A percentile compares a stretch with the other conserved stretches of the same genome.
phyloP scores from a whole-genome alignment of 2,329 filamentous ascomycete species.

The Fusarium annulatum region DNA sequence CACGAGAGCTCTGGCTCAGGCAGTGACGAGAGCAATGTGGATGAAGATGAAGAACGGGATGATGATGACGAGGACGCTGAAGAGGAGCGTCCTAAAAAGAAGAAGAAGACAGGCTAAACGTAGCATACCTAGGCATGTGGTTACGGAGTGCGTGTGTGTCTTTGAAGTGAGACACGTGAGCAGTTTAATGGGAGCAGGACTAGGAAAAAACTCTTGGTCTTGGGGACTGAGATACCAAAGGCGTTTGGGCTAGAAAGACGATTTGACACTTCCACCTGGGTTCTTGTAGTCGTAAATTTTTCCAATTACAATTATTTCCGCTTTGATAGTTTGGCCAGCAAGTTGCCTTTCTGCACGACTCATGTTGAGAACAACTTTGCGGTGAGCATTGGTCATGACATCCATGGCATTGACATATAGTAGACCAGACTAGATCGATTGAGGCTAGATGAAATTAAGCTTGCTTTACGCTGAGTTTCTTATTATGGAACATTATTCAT shows the following conservation, averaged over 20 bases:
- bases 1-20: constrained; percentile 87
- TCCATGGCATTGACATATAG: not conserved
- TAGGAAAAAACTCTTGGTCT: constrained; percentile 28
- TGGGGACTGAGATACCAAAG: constrained; percentile 30
- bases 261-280: constrained; percentile 19
- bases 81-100: constrained; percentile 62
- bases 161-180: not conserved
- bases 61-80: constrained; percentile 56
- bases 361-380: constrained; percentile 1
- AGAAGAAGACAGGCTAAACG: constrained; percentile 55
- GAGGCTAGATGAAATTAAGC: constrained; percentile 2
- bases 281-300: constrained; percentile 24
- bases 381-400: constrained; percentile 14
- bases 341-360: not conserved
- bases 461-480: constrained; percentile 1
- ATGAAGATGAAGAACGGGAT: constrained; percentile 57
- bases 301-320: constrained; percentile 5
- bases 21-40: constrained; percentile 64
- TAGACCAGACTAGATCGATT: not conserved
- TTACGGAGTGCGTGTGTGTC: not conserved
- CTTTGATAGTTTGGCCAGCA: not conserved
- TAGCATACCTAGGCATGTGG: not conserved
- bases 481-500: not conserved
- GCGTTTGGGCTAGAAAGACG: constrained; percentile 47
- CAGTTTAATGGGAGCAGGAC: constrained; percentile 34